Base-by-base conservation (phyloP, 1,139 yeast species). In the Yarrowia galli region DNA sequence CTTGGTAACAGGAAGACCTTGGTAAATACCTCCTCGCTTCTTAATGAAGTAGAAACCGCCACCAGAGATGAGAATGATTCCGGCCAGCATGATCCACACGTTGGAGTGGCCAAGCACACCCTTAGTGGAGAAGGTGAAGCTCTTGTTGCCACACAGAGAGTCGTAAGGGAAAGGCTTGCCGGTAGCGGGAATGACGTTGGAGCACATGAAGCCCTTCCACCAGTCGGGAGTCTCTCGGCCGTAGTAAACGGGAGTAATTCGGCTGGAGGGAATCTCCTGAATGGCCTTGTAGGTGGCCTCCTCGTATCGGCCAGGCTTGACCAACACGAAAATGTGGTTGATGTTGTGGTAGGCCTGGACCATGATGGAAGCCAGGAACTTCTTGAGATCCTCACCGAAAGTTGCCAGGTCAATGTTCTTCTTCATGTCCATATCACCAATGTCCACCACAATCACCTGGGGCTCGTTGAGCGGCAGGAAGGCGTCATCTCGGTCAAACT, bases 151-250 rank as follows among this genome's bases (percentile, higher is more conserved):
- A 18, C 66, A 61, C n/a, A 61, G 56, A 16, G 56, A 35, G 28
- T 61, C 66, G 38, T 61, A 61, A 15, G 66, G 56, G 56, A 46
- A 61, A 16, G 66, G 66, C 56, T 61, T 61, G 23, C 66, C 66
- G 18, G 66, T 61, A 4, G 66, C 66, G 16, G 66, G 66, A 12
- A 61, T 61, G 16, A 48, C 66, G 28, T 61, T 61, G 38, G 66
- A 61, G 38, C 66, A 61, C 66, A 61, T 61, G 66, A 61, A 61
- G 5, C 66, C 66, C 66, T 61, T 61, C 66, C 66, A 61, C 66
- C 66, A 61, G 28, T 61, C 56, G 10, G 54, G 18, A 7, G 66
- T 46, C 38, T 61, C 25, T 13, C 38, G n/a, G 10, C 25, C 66
- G 35, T 48, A 61, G 56, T 46, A 46, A 1, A 61, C 66, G 18